A percentile compares a stretch with the other conserved stretches of the same genome.
Conservation (phyloP, 257 asterid species). For the Cruciata laevipes region DNA sequence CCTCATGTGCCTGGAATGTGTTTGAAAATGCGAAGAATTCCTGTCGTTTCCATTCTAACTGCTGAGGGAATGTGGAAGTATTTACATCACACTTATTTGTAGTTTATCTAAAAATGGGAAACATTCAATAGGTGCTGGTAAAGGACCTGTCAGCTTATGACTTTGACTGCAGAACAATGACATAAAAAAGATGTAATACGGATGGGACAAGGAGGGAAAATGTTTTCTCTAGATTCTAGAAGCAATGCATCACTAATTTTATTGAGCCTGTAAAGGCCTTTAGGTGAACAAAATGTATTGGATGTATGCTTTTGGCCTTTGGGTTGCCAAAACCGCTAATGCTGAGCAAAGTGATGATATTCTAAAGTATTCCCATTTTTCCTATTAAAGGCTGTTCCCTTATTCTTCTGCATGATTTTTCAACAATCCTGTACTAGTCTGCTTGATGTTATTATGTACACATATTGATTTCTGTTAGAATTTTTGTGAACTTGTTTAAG, state of each 20-base stretch:
- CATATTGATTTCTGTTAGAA: neutral
- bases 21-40: too few species aligned
- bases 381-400: too few species aligned
- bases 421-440: neutral
- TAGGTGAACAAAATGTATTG: neutral
- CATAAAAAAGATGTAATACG: neutral
- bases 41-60: too few species aligned
- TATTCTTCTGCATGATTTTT: neutral
- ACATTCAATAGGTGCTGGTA: neutral
- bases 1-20: neutral
- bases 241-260: neutral
- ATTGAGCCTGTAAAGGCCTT: slow-evolving; percentile 1
- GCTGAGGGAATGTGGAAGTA: too few species aligned
- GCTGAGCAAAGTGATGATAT: too few species aligned
- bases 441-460: neutral
- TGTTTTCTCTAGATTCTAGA: neutral
- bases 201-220: neutral
- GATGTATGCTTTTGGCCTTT: neutral
- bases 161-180: neutral
- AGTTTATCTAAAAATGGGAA: neutral
- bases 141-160: neutral
- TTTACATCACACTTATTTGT: neutral
- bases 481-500: slow-evolving; percentile 21
- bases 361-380: too few species aligned
- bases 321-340: neutral